phyloP scores from a whole-genome alignment of 2,329 filamentous ascomycete genomes.

The Macroventuria anomochaeta region DNA sequence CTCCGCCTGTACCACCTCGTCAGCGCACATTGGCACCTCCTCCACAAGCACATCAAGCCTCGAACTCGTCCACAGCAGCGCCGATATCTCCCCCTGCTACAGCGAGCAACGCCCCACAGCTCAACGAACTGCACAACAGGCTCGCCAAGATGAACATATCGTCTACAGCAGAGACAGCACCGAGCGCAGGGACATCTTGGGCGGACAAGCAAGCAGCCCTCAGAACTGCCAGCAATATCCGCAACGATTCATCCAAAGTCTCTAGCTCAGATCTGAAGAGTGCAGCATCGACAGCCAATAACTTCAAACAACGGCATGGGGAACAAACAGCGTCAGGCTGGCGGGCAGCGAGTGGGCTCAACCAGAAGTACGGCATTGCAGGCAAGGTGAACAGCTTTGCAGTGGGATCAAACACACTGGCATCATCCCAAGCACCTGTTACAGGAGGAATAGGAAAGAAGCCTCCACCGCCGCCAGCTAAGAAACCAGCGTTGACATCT shows the following conservation, averaged over 20 bases:
- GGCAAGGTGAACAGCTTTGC: slow-evolving; percentile 55
- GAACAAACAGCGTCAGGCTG: slow-evolving; percentile 70
- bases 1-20: slow-evolving; percentile 48
- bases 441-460: slow-evolving; percentile 55
- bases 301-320: slow-evolving; percentile 73
- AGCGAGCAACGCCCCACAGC: slow-evolving; percentile 51
- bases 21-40: slow-evolving; percentile 34
- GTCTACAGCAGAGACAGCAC: slow-evolving; percentile 38
- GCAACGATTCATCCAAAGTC: slow-evolving; percentile 67
- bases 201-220: slow-evolving; percentile 68
- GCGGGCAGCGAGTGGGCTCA: slow-evolving; percentile 62
- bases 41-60: slow-evolving; percentile 36
- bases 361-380: slow-evolving; percentile 67
- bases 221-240: slow-evolving; percentile 65
- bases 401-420: slow-evolving; percentile 30
- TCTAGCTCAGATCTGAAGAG: slow-evolving; percentile 64
- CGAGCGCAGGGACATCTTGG: slow-evolving; percentile 64
- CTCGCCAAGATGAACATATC: slow-evolving; percentile 58
- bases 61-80: slow-evolving; percentile 26
- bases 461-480: slow-evolving; percentile 63
- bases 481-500: slow-evolving; percentile 58
- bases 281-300: slow-evolving; percentile 68
- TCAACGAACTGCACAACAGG: slow-evolving; percentile 72
- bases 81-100: slow-evolving; percentile 30
- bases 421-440: slow-evolving; percentile 37